Conservation (phyloP, 257 asterid genomes). For the Parsonsia alboflavescens region DNA sequence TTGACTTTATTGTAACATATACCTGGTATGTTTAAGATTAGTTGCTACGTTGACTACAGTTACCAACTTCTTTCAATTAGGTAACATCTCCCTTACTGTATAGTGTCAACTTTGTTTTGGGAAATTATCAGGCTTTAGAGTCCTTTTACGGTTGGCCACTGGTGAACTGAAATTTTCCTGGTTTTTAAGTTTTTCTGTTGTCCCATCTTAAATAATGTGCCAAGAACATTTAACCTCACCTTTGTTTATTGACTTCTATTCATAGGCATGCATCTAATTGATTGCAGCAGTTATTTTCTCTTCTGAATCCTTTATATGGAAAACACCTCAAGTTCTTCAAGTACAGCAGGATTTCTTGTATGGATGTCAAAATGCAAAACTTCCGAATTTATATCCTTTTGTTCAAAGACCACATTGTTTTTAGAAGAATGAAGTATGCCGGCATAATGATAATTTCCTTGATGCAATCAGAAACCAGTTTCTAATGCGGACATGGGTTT, state of each 20-base stretch:
- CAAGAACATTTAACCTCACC: neutral
- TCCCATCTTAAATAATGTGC: neutral
- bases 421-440: neutral
- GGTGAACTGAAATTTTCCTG: neutral
- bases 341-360: neutral
- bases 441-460: neutral
- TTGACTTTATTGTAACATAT: neutral
- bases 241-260: neutral
- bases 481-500: neutral
- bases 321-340: neutral
- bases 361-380: neutral
- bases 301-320: neutral
- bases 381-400: neutral
- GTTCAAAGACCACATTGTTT: neutral
- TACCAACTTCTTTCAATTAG: neutral
- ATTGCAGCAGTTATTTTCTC: neutral
- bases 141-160: neutral
- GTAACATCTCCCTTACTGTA: neutral
- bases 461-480: constrained; percentile 3
- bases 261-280: neutral
- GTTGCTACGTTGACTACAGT: neutral
- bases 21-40: neutral
- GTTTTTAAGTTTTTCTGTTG: neutral
- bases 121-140: neutral
- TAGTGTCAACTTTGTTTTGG: neutral